Evolutionary conservation across 108 stramenopile genomes (phyloP), one percentile per base, ranked within the genome.

Genomic region (Cyclotella atomus): DNA sequence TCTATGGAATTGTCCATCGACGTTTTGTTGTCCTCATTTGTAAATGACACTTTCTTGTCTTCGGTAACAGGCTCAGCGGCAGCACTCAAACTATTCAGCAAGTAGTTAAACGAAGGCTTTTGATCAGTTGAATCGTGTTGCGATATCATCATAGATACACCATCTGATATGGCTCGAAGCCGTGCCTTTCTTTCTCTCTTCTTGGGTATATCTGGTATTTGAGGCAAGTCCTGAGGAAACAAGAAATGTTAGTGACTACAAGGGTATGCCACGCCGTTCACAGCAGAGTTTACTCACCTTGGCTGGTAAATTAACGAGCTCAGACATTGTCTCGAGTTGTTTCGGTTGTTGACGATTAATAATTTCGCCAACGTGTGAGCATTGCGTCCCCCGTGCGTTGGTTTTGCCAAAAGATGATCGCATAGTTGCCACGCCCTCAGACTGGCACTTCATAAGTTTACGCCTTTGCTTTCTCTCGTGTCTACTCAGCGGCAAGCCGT

Each of bases 81-180:
- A n/a, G n/a, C n/a, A n/a, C n/a, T n/a, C n/a, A n/a, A n/a, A n/a
- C n/a, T n/a, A n/a, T n/a, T n/a, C n/a, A n/a, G n/a, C n/a, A n/a
- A n/a, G n/a, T n/a, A n/a, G n/a, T n/a, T n/a, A n/a, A n/a, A n/a
- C n/a, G n/a, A n/a, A n/a, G n/a, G n/a, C n/a, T 2, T 57, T 32
- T 30, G 54, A 27, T 29, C 20, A 32, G 30, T 57, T 30, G 28
- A 14, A 57, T 15, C 20, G 24, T 19, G 1, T 52, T 9, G 12
- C 44, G 60, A 65, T 71, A 68, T 76, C 76, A 77, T 84, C 14
- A 52, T 17, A 63, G 70, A 56, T 45, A 88, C 84, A 16, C 84
- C 79, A 16, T 71, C 79, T 52, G 87, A 86, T 20, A 68, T 78
- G 10, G 86, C 83, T 59, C 54, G 59, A 23, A 77, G 23, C 57